These are phyloP conservation scores for Chlorella sp. DNA, from an alignment of 139 green algal species.

Conservation along the genomic window DNA sequence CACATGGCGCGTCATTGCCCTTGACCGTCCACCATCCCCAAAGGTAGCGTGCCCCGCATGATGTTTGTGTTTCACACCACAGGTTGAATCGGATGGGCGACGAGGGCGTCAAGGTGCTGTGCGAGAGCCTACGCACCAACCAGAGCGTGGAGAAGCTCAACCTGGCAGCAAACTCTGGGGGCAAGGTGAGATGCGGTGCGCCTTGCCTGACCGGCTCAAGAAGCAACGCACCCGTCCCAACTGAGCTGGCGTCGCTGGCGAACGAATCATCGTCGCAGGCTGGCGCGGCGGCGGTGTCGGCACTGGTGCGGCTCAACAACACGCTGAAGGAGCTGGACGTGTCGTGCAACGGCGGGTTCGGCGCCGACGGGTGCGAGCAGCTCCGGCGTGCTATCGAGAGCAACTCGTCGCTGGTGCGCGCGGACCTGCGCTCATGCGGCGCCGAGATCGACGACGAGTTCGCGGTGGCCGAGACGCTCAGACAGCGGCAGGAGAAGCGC, in stretches of 20 bases:
- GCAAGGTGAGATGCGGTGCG: slow-evolving; percentile 15
- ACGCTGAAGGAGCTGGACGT: slow-evolving; percentile 51
- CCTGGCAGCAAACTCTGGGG: slow-evolving; percentile 51
- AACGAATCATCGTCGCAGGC: too few relatives aligned
- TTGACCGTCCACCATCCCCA: too few relatives aligned
- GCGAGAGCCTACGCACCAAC: slow-evolving; percentile 25
- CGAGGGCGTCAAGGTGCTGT: slow-evolving; percentile 47
- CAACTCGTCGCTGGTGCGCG: slow-evolving; percentile 3
- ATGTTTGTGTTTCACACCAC: neutral
- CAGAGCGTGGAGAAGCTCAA: slow-evolving; percentile 50
- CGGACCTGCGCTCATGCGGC: slow-evolving; percentile 34
- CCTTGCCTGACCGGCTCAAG: too few relatives aligned
- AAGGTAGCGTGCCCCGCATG: too few relatives aligned
- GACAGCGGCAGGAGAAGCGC: slow-evolving; percentile 22
- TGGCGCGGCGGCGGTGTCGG: slow-evolving; percentile 28
- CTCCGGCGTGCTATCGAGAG: neutral
- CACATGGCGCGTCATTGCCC: too few relatives aligned
- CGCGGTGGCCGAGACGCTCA: slow-evolving; percentile 30
- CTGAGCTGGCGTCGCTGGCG: too few relatives aligned
- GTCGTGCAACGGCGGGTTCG: slow-evolving; percentile 43
- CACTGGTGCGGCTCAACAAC: slow-evolving; percentile 39
- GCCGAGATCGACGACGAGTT: slow-evolving; percentile 31
- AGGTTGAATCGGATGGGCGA: slow-evolving; percentile 72
- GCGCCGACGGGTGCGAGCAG: slow-evolving; percentile 11
- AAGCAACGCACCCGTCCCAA: too few relatives aligned